Evolutionary conservation across 257 asterid species (phyloP), one percentile per base, ranked within the genome.

Genomic region (Solanum infundibuliforme): DNA sequence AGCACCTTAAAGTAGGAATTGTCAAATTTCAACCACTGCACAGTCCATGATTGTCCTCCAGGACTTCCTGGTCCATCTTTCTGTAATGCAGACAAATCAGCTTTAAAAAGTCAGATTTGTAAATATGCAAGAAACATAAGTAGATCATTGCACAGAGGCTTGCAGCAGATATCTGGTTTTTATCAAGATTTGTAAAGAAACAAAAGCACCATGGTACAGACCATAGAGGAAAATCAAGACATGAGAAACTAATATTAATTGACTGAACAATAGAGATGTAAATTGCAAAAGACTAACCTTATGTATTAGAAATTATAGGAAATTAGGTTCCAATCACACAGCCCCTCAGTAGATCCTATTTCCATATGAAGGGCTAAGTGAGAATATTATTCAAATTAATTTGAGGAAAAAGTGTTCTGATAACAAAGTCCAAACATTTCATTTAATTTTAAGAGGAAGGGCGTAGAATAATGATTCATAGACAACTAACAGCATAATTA

Each of bases 1-100:
- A 36, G 88, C 87, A 95, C 99, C 99, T 94, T 97, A 88, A 97
- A 97, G 92, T 96, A 97, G 81, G 98, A 94, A 91, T 97, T 96
- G 91, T 97, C 99, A 90, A 97, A 97, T 88, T 97, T 93, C 90
- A 97, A 93, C 99, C 99, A 97, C 89, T 94, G 93, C 66, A 88
- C 96, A 10, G 99, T 97, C 99, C 99, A 97, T 55, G 99, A 97
- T 90, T 97, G 98, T 83, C 99, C 99, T 88, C 99, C 99, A 76
- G 99, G 98, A 27, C 94, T 93, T 84, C 99, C 99, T 27, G 99
- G 99, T 83, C 99, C 99, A 74, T 97, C 98, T 94, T 97, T 97
- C 99, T 97, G 96, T 89, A 86, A 90, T 72, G 90, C 88, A 88
- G 72, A 83, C 88, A 87, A 73, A 84, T 16, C 85, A 81, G 85